These are phyloP conservation scores for Cantharellus anzutake DNA, from an alignment of 768 basidiomycete species.

Conservation along the genomic window DNA sequence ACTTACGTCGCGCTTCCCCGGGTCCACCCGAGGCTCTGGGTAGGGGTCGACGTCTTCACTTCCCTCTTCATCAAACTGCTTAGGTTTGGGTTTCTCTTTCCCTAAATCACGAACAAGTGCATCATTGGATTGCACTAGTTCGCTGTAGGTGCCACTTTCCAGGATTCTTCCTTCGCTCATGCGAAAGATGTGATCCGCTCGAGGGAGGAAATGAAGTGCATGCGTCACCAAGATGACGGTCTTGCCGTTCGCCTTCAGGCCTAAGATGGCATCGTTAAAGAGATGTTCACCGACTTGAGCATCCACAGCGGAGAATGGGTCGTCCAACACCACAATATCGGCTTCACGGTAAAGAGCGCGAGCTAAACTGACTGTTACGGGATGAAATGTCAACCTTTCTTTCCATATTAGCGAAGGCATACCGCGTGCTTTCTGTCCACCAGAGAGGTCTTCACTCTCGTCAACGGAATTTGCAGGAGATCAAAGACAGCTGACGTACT, in stretches of 20 bases:
- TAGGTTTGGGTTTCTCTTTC: neutral
- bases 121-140: conserved; percentile 30
- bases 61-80: conserved; percentile 12
- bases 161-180: conserved; percentile 26
- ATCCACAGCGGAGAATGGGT: conserved; percentile 37
- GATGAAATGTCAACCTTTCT: neutral
- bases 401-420: neutral
- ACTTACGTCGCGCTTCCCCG: conserved; percentile 36
- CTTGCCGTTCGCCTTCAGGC: conserved; percentile 26
- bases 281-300: conserved; percentile 47
- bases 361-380: conserved; percentile 40
- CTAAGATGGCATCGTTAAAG: conserved; percentile 45
- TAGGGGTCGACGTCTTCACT: conserved; percentile 18
- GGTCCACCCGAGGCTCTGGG: conserved; percentile 13
- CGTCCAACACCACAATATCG: conserved; percentile 42
- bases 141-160: conserved; percentile 32
- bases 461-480: too few species aligned
- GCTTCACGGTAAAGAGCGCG: conserved; percentile 47
- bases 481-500: conserved; percentile 22
- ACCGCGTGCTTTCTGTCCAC: conserved; percentile 46
- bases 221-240: conserved; percentile 38
- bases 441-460: conserved; percentile 19
- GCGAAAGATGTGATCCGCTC: conserved; percentile 32
- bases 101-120: conserved; percentile 45
- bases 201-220: conserved; percentile 33